These are phyloP conservation scores for Herpetospermum pedunculosum DNA, from an alignment of 306 rosid genomes.

Conservation along the genomic window DNA sequence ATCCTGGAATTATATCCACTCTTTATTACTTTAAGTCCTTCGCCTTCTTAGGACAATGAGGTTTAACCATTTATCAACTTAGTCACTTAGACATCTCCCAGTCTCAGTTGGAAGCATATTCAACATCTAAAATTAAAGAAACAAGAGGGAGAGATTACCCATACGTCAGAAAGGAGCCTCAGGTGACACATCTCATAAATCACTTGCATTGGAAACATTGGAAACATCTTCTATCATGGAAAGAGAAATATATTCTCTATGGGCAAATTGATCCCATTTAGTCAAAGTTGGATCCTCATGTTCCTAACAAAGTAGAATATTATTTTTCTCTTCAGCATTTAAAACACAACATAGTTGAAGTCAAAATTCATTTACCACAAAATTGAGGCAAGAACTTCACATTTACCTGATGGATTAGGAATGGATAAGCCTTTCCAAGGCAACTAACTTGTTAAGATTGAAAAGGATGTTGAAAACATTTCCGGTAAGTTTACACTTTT, in stretches of 20 bases:
- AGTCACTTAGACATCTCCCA: no score
- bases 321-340: slow-evolving; percentile 10
- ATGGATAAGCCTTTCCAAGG: slow-evolving; percentile 88
- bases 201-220: slow-evolving; percentile 91
- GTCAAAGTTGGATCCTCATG: no score
- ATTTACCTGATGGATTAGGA: slow-evolving; percentile 87
- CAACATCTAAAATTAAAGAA: no score
- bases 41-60: no score
- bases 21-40: no score
- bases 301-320: slow-evolving; percentile 42
- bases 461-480: slow-evolving; percentile 80
- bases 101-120: no score
- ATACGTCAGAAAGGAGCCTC: slow-evolving; percentile 75
- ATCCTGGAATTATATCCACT: no score
- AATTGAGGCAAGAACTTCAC: neutral
- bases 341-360: neutral
- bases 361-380: neutral
- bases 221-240: slow-evolving; percentile 98
- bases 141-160: neutral
- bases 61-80: no score
- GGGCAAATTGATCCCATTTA: slow-evolving; percentile 99
- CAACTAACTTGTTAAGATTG: slow-evolving; percentile 92
- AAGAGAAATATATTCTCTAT: slow-evolving; percentile 89
- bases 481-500: slow-evolving; percentile 85
- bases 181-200: slow-evolving; percentile 90